Evolutionary conservation across 306 rosid species (phyloP), one percentile per base, ranked within the genome.

Genomic region (Vigna angularis): DNA sequence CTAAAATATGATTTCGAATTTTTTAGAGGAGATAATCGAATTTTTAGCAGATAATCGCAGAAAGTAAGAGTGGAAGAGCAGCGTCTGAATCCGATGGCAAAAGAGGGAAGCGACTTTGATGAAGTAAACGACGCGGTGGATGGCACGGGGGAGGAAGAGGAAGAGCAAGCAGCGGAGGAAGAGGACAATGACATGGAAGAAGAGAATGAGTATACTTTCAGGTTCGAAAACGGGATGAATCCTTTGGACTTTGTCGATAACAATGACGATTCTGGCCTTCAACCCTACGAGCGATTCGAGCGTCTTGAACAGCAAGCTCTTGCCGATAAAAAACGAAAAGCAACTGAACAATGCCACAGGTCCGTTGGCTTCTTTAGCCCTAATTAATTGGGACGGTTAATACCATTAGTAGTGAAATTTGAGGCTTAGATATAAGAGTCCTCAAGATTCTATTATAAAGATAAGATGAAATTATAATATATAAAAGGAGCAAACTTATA

Each of bases 291-390:
- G 85, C 87, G 81, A 73, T 87, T 89, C 50, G 83, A 85, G 79
- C 93, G 89, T 47, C 91, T 82, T 12, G 97, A 90, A 80, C 75
- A 88, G 57, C 87, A 90, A 85, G 97, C 94, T 66, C 92, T 86
- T 1, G 92, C 96, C 7, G 82, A 80, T 68, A 88, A 79, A 77
- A 94, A 94, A 70, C 82, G 97, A 49, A 92, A 92, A 83, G 73
- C 89, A 24, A 85, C 61, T 38, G 76, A 79, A 6, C 76, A 74
- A 48, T 52, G 68, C 62, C 77, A 13, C 17, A 26, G 75, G 96
- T 90, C 73, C 26, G 13, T 68, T 80, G 45, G 18, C 30, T 80
- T 32, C 15, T 50, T 5, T 1, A 20, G 22, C 75, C 66, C 42
- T 47, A 64, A 34, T 20, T 14, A 64, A 36, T 20, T 13, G 2